Conservation (phyloP, 495 filamentous ascomycete species). For the Sporormia fimetaria region DNA sequence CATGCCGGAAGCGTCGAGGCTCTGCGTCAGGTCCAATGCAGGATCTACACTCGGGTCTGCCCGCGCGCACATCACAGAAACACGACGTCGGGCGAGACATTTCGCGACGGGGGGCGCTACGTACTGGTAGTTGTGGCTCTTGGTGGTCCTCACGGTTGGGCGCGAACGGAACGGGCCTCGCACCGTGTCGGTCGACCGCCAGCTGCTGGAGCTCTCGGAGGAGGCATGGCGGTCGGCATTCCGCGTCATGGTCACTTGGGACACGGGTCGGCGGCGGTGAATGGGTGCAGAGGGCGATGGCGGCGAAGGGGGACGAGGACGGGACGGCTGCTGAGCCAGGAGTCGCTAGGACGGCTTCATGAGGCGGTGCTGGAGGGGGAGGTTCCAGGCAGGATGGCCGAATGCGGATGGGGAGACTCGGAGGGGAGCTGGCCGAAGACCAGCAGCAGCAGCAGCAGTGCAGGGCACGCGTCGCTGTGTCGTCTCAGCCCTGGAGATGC, state of each 20-base stretch:
- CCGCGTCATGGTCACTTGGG: slow-evolving; percentile 41
- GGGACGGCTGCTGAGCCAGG: slow-evolving; percentile 7
- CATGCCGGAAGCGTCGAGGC: too few relatives aligned
- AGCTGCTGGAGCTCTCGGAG: slow-evolving; percentile 51
- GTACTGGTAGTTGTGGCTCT: slow-evolving; percentile 32
- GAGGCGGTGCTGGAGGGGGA: too few relatives aligned
- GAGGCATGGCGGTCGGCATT: slow-evolving; percentile 47
- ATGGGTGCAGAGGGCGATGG: slow-evolving; percentile 3
- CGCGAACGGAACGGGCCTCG: slow-evolving; percentile 41
- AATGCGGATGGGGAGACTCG: too few relatives aligned
- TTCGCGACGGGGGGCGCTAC: too few relatives aligned
- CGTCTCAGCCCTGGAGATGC: too few relatives aligned
- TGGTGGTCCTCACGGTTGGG: slow-evolving; percentile 46
- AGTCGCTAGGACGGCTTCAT: too few relatives aligned
- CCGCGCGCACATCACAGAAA: background rate
- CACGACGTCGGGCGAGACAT: too few relatives aligned
- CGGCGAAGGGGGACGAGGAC: slow-evolving; percentile 3
- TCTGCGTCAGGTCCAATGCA: slow-evolving; percentile 11
- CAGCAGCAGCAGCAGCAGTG: too few relatives aligned
- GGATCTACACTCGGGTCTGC: too few relatives aligned
- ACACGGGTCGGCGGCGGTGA: slow-evolving; percentile 1
- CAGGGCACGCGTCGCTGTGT: too few relatives aligned
- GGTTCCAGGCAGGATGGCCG: slow-evolving; percentile 7
- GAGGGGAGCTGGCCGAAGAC: too few relatives aligned
- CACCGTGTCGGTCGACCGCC: slow-evolving; percentile 47